Base-by-base conservation (phyloP, 495 filamentous ascomycete genomes). In the Lasiosphaeria miniovina region DNA sequence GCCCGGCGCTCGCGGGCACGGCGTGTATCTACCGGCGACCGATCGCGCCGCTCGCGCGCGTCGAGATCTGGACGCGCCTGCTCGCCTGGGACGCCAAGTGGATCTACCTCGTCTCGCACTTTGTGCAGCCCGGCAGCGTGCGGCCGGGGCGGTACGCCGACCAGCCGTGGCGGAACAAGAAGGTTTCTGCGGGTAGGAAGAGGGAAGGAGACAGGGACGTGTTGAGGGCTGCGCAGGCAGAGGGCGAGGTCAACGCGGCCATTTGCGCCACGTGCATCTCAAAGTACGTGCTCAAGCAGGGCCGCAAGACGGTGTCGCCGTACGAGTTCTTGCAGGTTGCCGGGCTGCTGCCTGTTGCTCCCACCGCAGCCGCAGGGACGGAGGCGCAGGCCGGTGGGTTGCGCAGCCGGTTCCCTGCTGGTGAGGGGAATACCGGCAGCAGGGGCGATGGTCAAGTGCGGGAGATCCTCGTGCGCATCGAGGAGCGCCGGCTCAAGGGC, bases 41-140 rank as follows among this genome's bases (percentile, higher is more conserved):
- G 74, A 83, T 92, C 52, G 82, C 84, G 59, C 86, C 87, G 1
- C 85, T 84, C 50, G 75, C 86, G 71, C 70, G 70, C 10, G 89
- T 83, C 58, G 87, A 91, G 71, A 81, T 91, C 57, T 85, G 85
- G 77, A 86, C 83, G 3, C 74, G 84, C 45, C 71, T 91, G 40
- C 68, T 90, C 51, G 75, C 74, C n/a, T 92, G 89, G 89, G 90
- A 95, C 69, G 74, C 81, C 50, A 96, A 96, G 66, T 96, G 91
- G 91, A 68, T 93, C 57, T 94, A 90, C 71, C 72, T 90, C 8
- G 74, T 92, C 9, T 86, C 78, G 10, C 87, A 89, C 67, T 88
- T 94, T 57, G 75, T 82, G 49, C 86, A 88, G 67, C 70, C 76
- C 52, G 80, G 78, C 15, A 72, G 75, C 2, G 76, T 75, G 24